Evolutionary conservation across 163 green algal genomes (phyloP).

Genomic region (Chlamydomonas reinhardtii): DNA sequence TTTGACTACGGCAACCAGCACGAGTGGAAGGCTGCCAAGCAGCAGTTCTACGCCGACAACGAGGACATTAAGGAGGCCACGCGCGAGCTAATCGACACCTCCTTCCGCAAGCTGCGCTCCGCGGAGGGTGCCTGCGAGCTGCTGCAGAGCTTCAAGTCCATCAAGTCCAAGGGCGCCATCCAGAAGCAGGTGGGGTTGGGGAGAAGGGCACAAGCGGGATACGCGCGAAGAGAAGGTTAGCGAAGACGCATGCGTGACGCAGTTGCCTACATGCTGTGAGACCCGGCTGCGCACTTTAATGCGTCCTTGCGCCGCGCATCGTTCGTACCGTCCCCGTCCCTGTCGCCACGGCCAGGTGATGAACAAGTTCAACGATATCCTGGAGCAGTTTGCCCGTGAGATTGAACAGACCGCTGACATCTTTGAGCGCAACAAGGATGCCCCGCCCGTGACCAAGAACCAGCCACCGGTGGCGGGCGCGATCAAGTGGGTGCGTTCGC

Average conservation of each 20-base stretch:
- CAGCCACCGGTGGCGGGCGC: conserved; percentile 82
- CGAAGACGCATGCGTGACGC: too few species aligned
- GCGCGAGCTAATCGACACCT: conserved; percentile 88
- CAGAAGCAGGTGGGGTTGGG: conserved; percentile 67
- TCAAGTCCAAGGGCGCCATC: conserved; percentile 86
- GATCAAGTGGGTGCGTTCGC: conserved; percentile 88
- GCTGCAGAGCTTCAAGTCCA: conserved; percentile 90
- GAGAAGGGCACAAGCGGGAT: not conserved
- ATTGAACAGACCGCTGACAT: conserved; percentile 81
- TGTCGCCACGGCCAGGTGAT: conserved; percentile 68
- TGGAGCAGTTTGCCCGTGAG: conserved; percentile 90
- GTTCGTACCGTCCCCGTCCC: not conserved
- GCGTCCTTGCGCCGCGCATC: too few species aligned
- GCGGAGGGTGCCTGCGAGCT: conserved; percentile 92
- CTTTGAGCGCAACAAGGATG: conserved; percentile 77
- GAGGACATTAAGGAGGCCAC: conserved; percentile 84
- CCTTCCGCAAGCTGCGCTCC: conserved; percentile 90
- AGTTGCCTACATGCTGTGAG: too few species aligned
- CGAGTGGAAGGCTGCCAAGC: conserved; percentile 78
- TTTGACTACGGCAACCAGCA: conserved; percentile 77
- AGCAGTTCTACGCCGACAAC: conserved; percentile 79
- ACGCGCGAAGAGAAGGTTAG: not conserved
- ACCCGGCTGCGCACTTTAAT: too few species aligned
- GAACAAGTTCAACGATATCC: conserved; percentile 91
- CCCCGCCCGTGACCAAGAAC: conserved; percentile 86